phyloP scores from a whole-genome alignment of 805 yeast species.

The Candida schatavii region DNA sequence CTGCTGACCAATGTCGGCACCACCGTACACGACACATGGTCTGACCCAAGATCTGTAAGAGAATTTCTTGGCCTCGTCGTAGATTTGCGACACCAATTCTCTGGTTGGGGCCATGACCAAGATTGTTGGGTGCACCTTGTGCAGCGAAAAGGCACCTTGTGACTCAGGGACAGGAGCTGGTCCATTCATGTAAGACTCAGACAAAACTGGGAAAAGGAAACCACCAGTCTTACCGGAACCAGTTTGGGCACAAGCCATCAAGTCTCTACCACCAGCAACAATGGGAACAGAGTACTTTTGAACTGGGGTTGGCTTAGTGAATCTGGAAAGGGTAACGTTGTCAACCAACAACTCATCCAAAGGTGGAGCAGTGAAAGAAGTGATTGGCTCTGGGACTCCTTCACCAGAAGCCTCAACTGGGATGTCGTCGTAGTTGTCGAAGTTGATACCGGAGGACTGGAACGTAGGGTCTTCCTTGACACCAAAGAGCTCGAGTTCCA shows the following conservation, averaged over 20 bases:
- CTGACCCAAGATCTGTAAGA: slow-evolving; percentile 98
- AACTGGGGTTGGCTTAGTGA: slow-evolving; percentile 94
- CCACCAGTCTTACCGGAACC: slow-evolving; percentile 99
- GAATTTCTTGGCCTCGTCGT: slow-evolving; percentile 92
- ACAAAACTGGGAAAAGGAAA: slow-evolving; percentile 94
- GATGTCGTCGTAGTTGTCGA: slow-evolving; percentile 97
- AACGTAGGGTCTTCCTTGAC: slow-evolving; percentile 65
- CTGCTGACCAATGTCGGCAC: slow-evolving; percentile 90
- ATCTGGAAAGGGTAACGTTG: slow-evolving; percentile 84
- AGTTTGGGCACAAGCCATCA: slow-evolving; percentile 97
- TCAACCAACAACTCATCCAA: slow-evolving; percentile 81
- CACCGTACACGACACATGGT: slow-evolving; percentile 97
- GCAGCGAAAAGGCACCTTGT: slow-evolving; percentile 52
- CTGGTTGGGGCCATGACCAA: slow-evolving; percentile 98
- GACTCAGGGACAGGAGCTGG: slow-evolving; percentile 63
- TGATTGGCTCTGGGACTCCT: slow-evolving; percentile 89
- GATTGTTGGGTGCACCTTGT: slow-evolving; percentile 91
- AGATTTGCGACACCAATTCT: slow-evolving; percentile 96
- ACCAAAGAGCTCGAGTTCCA: slow-evolving; percentile 85
- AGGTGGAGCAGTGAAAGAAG: slow-evolving; percentile 87
- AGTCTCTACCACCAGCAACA: slow-evolving; percentile 83
- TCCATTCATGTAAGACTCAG: slow-evolving; percentile 85
- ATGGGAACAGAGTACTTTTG: slow-evolving; percentile 93
- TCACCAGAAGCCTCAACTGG: slow-evolving; percentile 98
- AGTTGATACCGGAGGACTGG: slow-evolving; percentile 96